These are phyloP conservation scores for Epipyxis sp. DNA, from an alignment of 108 stramenopile genomes.

Conservation along the genomic window DNA sequence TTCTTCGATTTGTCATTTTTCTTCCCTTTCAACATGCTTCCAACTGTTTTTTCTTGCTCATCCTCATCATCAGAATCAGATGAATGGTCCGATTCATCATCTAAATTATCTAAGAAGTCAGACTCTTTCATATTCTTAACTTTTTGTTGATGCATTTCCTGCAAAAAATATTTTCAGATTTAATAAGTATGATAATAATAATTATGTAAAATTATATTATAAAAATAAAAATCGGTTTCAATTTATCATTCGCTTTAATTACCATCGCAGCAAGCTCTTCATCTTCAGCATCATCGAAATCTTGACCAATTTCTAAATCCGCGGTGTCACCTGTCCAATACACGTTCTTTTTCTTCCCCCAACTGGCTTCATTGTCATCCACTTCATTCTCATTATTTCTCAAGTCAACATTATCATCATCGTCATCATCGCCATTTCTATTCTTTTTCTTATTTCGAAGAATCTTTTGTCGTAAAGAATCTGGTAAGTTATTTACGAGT, in stretches of 20 bases:
- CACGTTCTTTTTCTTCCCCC: slow-evolving; percentile 75
- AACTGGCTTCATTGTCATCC: slow-evolving; percentile 33
- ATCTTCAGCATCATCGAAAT: slow-evolving; percentile 38
- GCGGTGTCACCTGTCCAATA: slow-evolving; percentile 91
- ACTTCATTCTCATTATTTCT: background rate
- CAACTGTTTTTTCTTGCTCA: slow-evolving; percentile 11
- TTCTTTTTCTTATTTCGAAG: background rate
- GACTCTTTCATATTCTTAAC: background rate
- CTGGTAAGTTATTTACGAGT: background rate
- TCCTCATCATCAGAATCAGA: slow-evolving; percentile 37
- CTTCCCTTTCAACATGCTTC: slow-evolving; percentile 26
- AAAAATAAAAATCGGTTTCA: too few relatives aligned
- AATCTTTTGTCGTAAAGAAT: slow-evolving; percentile 8
- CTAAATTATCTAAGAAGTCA: slow-evolving; percentile 18
- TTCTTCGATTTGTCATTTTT: slow-evolving; percentile 21
- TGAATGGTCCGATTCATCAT: slow-evolving; percentile 22
- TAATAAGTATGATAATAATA: too few relatives aligned
- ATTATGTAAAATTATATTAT: too few relatives aligned
- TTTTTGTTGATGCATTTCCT: slow-evolving; percentile 7
- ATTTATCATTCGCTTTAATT: too few relatives aligned
- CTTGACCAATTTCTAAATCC: slow-evolving; percentile 88
- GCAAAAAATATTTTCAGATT: too few relatives aligned
- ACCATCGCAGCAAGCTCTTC: slow-evolving; percentile 29
- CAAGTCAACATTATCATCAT: background rate
- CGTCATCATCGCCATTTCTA: background rate